Conservation (phyloP, 2,329 filamentous ascomycete species). For the Claviceps sp. region DNA sequence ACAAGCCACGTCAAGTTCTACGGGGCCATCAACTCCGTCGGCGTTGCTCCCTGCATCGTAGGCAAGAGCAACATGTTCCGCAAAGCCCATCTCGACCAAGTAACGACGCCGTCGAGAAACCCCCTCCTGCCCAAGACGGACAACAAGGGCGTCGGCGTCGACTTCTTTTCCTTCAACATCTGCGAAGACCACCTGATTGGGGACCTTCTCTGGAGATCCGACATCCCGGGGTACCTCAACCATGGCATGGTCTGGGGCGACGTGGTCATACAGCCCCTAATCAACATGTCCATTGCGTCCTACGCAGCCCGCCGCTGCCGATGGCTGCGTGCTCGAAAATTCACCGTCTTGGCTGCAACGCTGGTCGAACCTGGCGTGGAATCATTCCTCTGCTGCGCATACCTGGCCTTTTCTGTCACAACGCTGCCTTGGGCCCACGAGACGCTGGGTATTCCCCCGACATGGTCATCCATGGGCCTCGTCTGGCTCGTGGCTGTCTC, state of each 20-base stretch:
- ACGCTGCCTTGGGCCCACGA: constrained; percentile 52
- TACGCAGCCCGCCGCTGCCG: constrained; percentile 73
- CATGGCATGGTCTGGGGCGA: constrained; percentile 79
- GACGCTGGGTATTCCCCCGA: constrained; percentile 39
- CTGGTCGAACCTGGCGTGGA: constrained; percentile 89
- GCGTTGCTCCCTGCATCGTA: constrained; percentile 82
- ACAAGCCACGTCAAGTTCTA: constrained; percentile 96
- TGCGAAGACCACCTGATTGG: constrained; percentile 96
- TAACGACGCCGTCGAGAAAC: constrained; percentile 40
- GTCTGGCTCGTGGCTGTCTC: constrained; percentile 54
- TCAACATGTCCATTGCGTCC: constrained; percentile 60
- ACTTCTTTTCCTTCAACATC: constrained; percentile 90
- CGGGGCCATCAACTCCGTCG: constrained; percentile 86
- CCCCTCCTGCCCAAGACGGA: constrained; percentile 26
- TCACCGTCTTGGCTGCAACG: constrained; percentile 79
- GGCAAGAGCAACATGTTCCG: constrained; percentile 99
- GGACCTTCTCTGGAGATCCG: constrained; percentile 73
- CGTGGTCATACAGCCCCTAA: constrained; percentile 79
- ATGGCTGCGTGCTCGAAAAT: constrained; percentile 90
- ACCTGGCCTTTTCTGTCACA: constrained; percentile 67
- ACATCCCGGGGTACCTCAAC: constrained; percentile 52
- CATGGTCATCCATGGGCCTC: constrained; percentile 51
- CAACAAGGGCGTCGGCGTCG: constrained; percentile 52
- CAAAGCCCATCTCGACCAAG: constrained; percentile 70
- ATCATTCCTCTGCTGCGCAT: constrained; percentile 67